Evolutionary conservation across 306 rosid genomes (phyloP).

Genomic region (Citrullus mucosospermus): DNA sequence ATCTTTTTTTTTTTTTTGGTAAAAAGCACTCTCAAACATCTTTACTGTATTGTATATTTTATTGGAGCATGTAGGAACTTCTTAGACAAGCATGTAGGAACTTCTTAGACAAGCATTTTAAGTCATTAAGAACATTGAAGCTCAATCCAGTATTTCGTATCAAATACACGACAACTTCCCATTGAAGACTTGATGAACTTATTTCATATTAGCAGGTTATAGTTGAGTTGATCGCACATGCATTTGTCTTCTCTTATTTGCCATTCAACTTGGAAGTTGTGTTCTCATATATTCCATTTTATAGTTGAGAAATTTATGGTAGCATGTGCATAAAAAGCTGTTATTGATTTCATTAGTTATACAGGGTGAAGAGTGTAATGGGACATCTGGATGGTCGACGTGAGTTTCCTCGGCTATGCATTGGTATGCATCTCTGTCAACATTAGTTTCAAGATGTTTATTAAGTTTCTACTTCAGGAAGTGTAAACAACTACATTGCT

Average conservation of each 20-base stretch:
- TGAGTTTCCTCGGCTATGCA: conserved; percentile 75
- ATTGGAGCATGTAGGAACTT: background rate
- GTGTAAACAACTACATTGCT: background rate
- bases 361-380: conserved; percentile 74
- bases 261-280: background rate
- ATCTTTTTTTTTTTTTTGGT: background rate
- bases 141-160: background rate
- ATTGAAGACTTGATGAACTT: background rate
- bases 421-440: conserved; percentile 37
- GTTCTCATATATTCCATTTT: background rate
- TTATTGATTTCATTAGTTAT: conserved; percentile 12
- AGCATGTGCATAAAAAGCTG: background rate
- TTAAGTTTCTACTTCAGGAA: background rate
- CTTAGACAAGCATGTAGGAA: background rate
- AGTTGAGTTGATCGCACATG: background rate
- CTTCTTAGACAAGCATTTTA: background rate
- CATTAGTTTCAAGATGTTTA: background rate
- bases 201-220: background rate
- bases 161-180: background rate
- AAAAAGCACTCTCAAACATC: background rate
- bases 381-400: conserved; percentile 76
- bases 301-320: background rate
- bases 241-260: background rate
- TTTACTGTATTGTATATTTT: background rate
- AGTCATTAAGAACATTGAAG: background rate